Evolutionary conservation across 2,329 filamentous ascomycete species (phyloP).

Genomic region (Trichoderma atrobrunneum): DNA sequence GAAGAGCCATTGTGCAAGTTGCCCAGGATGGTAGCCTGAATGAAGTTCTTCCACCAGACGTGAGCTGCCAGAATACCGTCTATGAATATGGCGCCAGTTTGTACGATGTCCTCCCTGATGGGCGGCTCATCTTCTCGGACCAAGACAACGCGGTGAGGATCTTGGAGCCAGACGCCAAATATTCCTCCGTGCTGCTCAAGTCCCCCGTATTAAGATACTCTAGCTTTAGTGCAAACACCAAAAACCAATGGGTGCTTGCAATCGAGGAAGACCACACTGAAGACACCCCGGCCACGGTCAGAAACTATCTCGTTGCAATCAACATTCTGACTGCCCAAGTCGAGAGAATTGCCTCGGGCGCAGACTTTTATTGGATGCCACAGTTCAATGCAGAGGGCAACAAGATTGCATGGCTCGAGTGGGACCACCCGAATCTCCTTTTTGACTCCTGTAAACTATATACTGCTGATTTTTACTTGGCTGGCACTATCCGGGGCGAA

Average conservation of each 20-base stretch:
- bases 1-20: constrained; percentile 45
- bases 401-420: constrained; percentile 52
- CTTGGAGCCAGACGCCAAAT: constrained; percentile 38
- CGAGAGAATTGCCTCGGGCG: constrained; percentile 39
- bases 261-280: constrained; percentile 50
- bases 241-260: constrained; percentile 44
- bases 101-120: constrained; percentile 39
- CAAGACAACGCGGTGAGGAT: constrained; percentile 42
- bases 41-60: constrained; percentile 43
- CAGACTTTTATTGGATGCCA: constrained; percentile 54
- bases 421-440: constrained; percentile 53
- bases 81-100: constrained; percentile 54
- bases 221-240: constrained; percentile 44
- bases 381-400: constrained; percentile 47
- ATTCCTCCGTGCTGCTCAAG: constrained; percentile 34
- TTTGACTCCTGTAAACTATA: constrained; percentile 48
- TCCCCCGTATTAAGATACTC: constrained; percentile 41
- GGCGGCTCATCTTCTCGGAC: constrained; percentile 47
- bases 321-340: constrained; percentile 41
- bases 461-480: constrained; percentile 40
- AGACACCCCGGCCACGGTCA: constrained; percentile 33
- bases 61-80: constrained; percentile 44
- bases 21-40: constrained; percentile 28
- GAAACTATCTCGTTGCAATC: constrained; percentile 41
- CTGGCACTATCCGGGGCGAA: constrained; percentile 32